Evolutionary conservation across 2,329 filamentous ascomycete genomes (phyloP).

Genomic region (Fusarium brachygibbosum): DNA sequence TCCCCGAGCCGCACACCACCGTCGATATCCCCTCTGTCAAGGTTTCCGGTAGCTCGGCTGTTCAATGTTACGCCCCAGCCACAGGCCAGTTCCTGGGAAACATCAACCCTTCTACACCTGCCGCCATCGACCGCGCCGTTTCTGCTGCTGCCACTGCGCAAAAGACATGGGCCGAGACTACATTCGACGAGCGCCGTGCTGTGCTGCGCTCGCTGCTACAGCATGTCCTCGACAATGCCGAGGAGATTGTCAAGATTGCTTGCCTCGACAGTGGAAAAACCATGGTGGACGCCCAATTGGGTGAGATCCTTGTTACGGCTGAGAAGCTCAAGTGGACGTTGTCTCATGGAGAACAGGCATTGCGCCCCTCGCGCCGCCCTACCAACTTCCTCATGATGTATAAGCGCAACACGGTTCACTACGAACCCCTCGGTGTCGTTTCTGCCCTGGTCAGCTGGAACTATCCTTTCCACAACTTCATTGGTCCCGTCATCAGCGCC

Average conservation of each 20-base stretch:
- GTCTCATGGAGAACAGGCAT: conserved; percentile 85
- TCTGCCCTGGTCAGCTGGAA: conserved; percentile 97
- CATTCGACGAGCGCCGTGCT: conserved; percentile 80
- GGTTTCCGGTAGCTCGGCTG: conserved; percentile 73
- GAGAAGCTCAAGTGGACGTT: conserved; percentile 98
- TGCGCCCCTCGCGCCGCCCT: conserved; percentile 78
- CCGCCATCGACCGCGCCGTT: conserved; percentile 84
- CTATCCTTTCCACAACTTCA: conserved; percentile 94
- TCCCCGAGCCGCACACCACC: conserved; percentile 68
- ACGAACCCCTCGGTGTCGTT: conserved; percentile 93
- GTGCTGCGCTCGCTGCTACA: conserved; percentile 86
- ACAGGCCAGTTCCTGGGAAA: conserved; percentile 86
- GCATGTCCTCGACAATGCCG: conserved; percentile 89
- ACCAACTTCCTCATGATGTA: conserved; percentile 96
- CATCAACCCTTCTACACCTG: conserved; percentile 80
- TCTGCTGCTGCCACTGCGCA: conserved; percentile 82
- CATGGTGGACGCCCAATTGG: conserved; percentile 91
- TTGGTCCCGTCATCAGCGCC: conserved; percentile 90
- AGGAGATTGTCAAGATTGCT: conserved; percentile 85
- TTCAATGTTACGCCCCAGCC: conserved; percentile 90
- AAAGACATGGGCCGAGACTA: conserved; percentile 80
- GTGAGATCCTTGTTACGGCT: conserved; percentile 92
- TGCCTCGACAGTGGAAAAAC: conserved; percentile 97
- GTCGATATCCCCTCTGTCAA: conserved; percentile 74
- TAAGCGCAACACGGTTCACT: conserved; percentile 90